These are phyloP conservation scores for Colletotrichum higginsianum DNA, from an alignment of 2,329 filamentous ascomycete species.

Conservation along the genomic window DNA sequence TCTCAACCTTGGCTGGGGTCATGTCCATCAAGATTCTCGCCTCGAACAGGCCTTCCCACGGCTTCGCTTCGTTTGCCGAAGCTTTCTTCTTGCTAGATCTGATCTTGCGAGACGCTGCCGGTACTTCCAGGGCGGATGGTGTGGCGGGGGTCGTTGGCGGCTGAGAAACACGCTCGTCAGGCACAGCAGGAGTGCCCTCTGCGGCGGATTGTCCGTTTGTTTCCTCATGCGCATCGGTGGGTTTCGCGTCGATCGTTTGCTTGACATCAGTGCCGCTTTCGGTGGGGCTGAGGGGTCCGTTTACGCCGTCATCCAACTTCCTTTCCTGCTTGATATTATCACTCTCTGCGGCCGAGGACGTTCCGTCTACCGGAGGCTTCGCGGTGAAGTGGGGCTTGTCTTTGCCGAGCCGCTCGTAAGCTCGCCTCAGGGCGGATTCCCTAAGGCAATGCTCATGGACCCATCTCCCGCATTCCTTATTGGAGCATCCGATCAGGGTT, in stretches of 20 bases:
- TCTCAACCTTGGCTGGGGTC: conserved; percentile 65
- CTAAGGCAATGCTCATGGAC: conserved; percentile 75
- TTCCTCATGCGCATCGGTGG: conserved; percentile 59
- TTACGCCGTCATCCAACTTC: conserved; percentile 35
- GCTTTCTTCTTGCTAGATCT: conserved; percentile 50
- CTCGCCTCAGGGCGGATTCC: conserved; percentile 66
- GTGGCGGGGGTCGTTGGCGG: conserved; percentile 44
- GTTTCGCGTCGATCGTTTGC: conserved; percentile 68
- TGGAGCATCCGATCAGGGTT: conserved; percentile 71
- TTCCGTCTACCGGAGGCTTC: conserved; percentile 45
- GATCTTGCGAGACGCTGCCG: conserved; percentile 45
- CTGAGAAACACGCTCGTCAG: conserved; percentile 44
- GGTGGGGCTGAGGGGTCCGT: conserved; percentile 63
- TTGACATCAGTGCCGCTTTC: conserved; percentile 66
- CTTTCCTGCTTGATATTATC: conserved; percentile 51
- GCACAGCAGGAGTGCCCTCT: conserved; percentile 41
- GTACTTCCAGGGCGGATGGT: conserved; percentile 20
- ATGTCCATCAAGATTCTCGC: conserved; percentile 63
- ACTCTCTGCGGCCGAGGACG: conserved; percentile 48
- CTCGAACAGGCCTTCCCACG: conserved; percentile 68
- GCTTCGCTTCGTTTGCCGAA: conserved; percentile 57
- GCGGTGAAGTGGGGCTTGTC: conserved; percentile 64
- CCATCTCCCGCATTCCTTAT: conserved; percentile 70
- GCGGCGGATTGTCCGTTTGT: conserved; percentile 55
- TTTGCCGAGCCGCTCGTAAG: conserved; percentile 65